Conservation (phyloP, 176 grass and related monocot species). For the Chrysopogon serrulatus region DNA sequence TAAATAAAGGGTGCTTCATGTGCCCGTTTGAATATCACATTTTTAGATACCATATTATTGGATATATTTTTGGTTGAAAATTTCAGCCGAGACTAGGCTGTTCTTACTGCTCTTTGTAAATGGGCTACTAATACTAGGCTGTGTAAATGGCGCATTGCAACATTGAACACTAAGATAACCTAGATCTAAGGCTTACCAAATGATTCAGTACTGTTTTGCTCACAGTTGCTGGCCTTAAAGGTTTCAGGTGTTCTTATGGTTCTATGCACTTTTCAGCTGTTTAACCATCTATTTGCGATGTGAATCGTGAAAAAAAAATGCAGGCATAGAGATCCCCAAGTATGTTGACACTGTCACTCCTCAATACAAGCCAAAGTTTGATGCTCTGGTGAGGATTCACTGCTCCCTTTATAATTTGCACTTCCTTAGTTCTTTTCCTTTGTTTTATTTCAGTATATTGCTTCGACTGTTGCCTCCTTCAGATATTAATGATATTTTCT, state of each 20-base stretch:
- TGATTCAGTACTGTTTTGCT: constrained; percentile 10
- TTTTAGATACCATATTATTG: background rate
- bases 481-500: background rate
- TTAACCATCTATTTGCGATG: background rate
- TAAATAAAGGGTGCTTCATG: background rate
- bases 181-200: background rate
- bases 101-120: background rate
- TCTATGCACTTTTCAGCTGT: background rate
- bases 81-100: background rate
- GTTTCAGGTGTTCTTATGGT: background rate
- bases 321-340: constrained; percentile 83
- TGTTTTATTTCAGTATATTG: background rate
- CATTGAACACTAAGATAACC: too few relatives aligned
- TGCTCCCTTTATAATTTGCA: background rate
- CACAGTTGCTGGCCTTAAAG: background rate
- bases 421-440: too few relatives aligned
- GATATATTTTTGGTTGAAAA: background rate
- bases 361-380: constrained; percentile 59
- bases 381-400: too few relatives aligned
- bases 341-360: constrained; percentile 90
- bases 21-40: background rate
- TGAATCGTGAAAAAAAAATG: constrained; percentile 13
- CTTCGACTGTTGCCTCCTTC: background rate
- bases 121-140: too few relatives aligned
- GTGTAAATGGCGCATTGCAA: too few relatives aligned